Percentiles rank a stretch among this genome's conserved stretches.
Evolutionary conservation across 1,284 basidiomycete species (phyloP).

Genomic region (Chalciporus sp.): DNA sequence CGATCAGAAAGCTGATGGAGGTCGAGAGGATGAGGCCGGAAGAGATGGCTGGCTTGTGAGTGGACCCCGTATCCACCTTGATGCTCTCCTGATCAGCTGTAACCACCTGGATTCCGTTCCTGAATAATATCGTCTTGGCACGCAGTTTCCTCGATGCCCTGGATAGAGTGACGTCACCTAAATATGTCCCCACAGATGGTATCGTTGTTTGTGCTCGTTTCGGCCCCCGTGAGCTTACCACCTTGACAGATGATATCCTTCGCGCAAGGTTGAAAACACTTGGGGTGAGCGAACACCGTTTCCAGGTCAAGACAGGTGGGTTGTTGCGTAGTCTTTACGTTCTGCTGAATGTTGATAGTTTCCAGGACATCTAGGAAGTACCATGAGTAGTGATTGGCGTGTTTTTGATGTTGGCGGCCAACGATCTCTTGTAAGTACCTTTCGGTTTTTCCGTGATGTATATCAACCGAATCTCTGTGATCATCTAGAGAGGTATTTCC

Average conservation of each 20-base stretch:
- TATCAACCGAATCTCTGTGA: not conserved
- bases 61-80: conserved; percentile 1
- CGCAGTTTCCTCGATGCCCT: conserved; percentile 47
- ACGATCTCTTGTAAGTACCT: conserved; percentile 34
- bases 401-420: conserved; percentile 42
- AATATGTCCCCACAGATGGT: conserved; percentile 50
- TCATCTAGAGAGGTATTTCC: conserved; percentile 28
- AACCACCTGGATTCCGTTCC: not conserved
- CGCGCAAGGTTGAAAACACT: conserved; percentile 42
- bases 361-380: conserved; percentile 31
- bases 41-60: conserved; percentile 44
- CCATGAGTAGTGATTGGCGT: conserved; percentile 38
- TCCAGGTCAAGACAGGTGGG: conserved; percentile 38
- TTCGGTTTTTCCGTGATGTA: not conserved
- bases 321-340: not conserved
- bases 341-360: conserved; percentile 2
- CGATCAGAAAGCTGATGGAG: conserved; percentile 33
- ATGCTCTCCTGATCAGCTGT: not conserved
- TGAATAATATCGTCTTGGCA: conserved; percentile 1
- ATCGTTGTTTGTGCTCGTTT: not conserved
- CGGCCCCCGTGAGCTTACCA: not conserved
- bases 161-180: conserved; percentile 42
- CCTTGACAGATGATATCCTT: conserved; percentile 35
- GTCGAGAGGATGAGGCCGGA: conserved; percentile 41
- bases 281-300: conserved; percentile 44